These are phyloP conservation scores for Colletotrichum filicis DNA, from an alignment of 2,329 filamentous ascomycete genomes.

Conservation along the genomic window DNA sequence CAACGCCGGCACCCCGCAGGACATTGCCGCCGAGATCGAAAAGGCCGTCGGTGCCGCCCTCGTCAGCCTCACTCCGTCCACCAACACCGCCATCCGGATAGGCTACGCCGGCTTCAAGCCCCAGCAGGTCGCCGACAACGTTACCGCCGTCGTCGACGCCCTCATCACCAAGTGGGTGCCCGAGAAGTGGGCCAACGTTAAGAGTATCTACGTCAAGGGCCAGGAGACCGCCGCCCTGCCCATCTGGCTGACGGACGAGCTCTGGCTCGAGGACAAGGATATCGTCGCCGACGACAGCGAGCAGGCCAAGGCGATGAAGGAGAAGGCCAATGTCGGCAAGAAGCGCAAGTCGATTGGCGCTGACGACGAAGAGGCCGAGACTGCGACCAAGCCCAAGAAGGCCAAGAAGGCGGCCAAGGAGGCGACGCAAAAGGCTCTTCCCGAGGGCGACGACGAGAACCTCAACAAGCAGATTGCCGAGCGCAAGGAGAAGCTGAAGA, in stretches of 20 bases:
- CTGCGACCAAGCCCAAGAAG: constrained; percentile 55
- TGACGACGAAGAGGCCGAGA: constrained; percentile 45
- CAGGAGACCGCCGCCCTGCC: constrained; percentile 88
- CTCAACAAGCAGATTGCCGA: constrained; percentile 70
- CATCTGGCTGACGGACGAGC: constrained; percentile 92
- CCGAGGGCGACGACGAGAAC: constrained; percentile 61
- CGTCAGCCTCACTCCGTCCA: constrained; percentile 81
- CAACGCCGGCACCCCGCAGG: constrained; percentile 66
- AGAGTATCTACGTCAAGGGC: constrained; percentile 89
- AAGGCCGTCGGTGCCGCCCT: constrained; percentile 81
- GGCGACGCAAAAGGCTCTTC: constrained; percentile 37
- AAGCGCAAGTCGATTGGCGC: constrained; percentile 65
- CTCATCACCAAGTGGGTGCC: constrained; percentile 84
- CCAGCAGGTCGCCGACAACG: constrained; percentile 83
- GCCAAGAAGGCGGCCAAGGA: constrained; percentile 39
- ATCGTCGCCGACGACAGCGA: constrained; percentile 72
- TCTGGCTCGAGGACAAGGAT: constrained; percentile 85
- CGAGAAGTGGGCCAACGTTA: constrained; percentile 88
- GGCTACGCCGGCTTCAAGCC: constrained; percentile 80
- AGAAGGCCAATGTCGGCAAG: constrained; percentile 72
- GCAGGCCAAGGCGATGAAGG: constrained; percentile 57
- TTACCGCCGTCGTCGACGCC: constrained; percentile 75
- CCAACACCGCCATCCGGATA: constrained; percentile 83
- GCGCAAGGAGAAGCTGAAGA: constrained; percentile 66
- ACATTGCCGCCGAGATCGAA: constrained; percentile 84